Evolutionary conservation across 106 monocot species (phyloP), one percentile per base, ranked within the genome.

Genomic region (Allium fistulosum): DNA sequence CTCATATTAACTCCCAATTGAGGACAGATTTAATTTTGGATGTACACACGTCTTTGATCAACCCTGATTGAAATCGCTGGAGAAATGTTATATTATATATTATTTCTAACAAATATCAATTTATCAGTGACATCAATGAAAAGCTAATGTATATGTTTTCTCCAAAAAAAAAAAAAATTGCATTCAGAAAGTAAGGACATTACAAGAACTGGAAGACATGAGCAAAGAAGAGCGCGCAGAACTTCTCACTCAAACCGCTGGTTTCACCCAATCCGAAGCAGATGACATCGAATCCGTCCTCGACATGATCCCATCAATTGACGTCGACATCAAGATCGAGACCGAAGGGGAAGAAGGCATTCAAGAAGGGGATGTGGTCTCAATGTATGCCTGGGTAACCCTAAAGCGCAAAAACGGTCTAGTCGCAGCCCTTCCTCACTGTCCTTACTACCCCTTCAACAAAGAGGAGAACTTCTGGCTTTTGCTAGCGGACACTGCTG

Each of bases 291-390:
- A 89, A 67, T 27, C 59, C 3, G 92, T 97, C 18, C 80, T 97
- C 8, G 86, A 87, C 49, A 91, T 86, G 85, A 82, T 97, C 69
- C 96, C 96, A 26, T 80, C 86, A 17, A 65, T 97, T 17, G 73
- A 81, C 7, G 64, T 91, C 0, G 96, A 97, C 9, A 80, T 97
- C 47, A 82, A 86, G 12, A 86, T 85, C 59, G 91, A 92, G 63
- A 97, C 96, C 0, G 96, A 96, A 80, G 96, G 96, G 12, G 96
- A 96, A 79, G 88, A 97, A 67, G 88, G 88, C 17, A 84, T 97
- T n/a, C 96, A 97, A 78, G 91, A 92, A 65, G 88, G 92, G 50
- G 96, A 97, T 46, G 47, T 97, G 10, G 92, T 97, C 17, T 88
- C 96, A 7, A 86, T 97, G 88, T 79, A 81, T 69, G 83, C 96